Percentiles rank a stretch among this genome's conserved stretches.
Conservation (phyloP, 768 basidiomycete species). For the Termitomyces sp. region DNA sequence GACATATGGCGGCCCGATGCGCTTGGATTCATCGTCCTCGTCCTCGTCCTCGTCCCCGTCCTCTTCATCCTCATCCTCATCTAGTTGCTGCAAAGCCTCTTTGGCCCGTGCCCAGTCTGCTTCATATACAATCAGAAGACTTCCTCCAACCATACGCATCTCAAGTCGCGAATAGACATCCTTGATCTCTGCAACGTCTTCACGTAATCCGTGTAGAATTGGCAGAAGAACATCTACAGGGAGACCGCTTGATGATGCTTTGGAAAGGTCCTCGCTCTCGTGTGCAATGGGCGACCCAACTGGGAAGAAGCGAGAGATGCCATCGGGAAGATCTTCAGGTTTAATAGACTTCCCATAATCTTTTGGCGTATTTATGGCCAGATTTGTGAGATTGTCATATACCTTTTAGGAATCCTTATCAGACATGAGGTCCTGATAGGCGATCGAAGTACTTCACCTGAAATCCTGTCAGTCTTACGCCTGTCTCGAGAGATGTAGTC, state of each 20-base stretch:
- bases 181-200: slow-evolving; percentile 47
- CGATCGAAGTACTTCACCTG: slow-evolving; percentile 49
- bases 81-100: slow-evolving; percentile 8
- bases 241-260: slow-evolving; percentile 39
- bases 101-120: slow-evolving; percentile 31
- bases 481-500: slow-evolving; percentile 72
- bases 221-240: slow-evolving; percentile 47
- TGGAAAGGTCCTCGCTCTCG: not conserved
- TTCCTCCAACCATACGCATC: slow-evolving; percentile 77
- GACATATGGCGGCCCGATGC: slow-evolving; percentile 44
- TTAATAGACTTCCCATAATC: slow-evolving; percentile 75
- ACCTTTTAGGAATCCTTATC: slow-evolving; percentile 42
- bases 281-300: slow-evolving; percentile 19
- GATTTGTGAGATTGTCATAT: slow-evolving; percentile 52
- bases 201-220: slow-evolving; percentile 50
- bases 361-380: slow-evolving; percentile 63
- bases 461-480: slow-evolving; percentile 84
- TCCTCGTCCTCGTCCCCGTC: slow-evolving; percentile 10
- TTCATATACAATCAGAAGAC: slow-evolving; percentile 76
- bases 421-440: not conserved
- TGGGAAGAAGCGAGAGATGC: slow-evolving; percentile 77
- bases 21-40: slow-evolving; percentile 20
- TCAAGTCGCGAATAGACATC: slow-evolving; percentile 47
- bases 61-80: slow-evolving; percentile 11
- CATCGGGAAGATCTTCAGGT: slow-evolving; percentile 64